Base-by-base conservation (phyloP, 1,139 yeast genomes). In the Yamadazyma pseudoaaseri region DNA sequence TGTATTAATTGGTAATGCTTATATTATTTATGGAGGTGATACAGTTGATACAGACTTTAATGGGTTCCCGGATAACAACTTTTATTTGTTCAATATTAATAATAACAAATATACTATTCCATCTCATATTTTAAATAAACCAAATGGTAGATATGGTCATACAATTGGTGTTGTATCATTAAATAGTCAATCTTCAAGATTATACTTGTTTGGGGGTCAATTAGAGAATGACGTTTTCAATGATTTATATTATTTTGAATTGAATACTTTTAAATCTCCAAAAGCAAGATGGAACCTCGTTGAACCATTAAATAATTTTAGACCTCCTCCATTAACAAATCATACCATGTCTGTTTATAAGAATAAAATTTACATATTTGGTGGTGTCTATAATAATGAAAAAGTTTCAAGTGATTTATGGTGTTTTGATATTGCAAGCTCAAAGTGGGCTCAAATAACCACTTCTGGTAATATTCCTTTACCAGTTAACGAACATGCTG, bases 181-280 rank as follows among this genome's bases (percentile, higher is more conserved):
- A 34, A 79, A 79, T 36, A 79, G 79, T 40, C 67, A 73, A 44
- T 83, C 86, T 33, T 81, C 94, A 5, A 75, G 82, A 45, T 70
- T 94, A 33, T 92, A 81, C 57, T 71, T 92, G 8, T 92, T 89
- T 63, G 99, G 98, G 34, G 99, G 99, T 34, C 97, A 92, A 58
- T 73, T 89, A 47, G 97, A 92, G 54, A 89, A 86, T 51, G 79
- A 78, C 39, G 86, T 83, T 40, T 90, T 86, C 58, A 81, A 84
- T 56, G 98, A 92, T 56, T 64, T 92, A 52, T 82, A 84, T 63
- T 79, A 79, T 43, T 92, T 87, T 60, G 97, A 92, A 56, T 70
- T 92, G 47, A 85, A 94, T 30, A 79, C 90, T n/a, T 84, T 90
- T 60, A 78, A 94, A 51, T 78, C 85, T 39, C 83, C 95, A 14